Evolutionary conservation across 345 rosid species (phyloP).

Genomic region (Ailanthus altissimus): DNA sequence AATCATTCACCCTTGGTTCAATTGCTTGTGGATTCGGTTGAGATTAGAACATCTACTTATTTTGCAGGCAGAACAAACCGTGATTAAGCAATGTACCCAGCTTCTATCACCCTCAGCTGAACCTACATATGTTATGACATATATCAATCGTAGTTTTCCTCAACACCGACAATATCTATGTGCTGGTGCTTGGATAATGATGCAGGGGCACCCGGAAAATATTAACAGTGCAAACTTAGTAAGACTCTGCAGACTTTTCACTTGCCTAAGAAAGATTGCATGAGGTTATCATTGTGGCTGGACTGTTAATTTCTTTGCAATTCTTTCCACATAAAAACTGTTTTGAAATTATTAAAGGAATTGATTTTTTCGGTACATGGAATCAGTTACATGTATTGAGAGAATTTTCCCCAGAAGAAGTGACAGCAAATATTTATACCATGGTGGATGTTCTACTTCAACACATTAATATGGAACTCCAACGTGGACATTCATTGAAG

Average conservation of each 20-base stretch:
- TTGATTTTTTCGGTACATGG: conserved; percentile 26
- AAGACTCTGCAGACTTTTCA: conserved; percentile 15
- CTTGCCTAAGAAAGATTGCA: conserved; percentile 8
- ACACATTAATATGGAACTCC: conserved; percentile 72
- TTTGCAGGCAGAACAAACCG: conserved; percentile 82
- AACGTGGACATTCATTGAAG: conserved; percentile 73
- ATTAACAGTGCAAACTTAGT: conserved; percentile 90
- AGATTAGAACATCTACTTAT: conserved; percentile 14
- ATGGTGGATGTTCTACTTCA: conserved; percentile 98
- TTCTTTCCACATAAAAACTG: conserved; percentile 3
- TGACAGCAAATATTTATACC: conserved; percentile 87
- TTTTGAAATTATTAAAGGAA: conserved; percentile 21
- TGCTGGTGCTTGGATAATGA: conserved; percentile 96
- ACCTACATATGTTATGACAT: conserved; percentile 74
- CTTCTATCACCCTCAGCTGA: conserved; percentile 89
- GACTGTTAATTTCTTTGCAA: not conserved
- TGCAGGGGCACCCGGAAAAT: conserved; percentile 90
- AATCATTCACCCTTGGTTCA: not conserved
- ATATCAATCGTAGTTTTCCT: conserved; percentile 75
- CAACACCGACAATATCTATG: conserved; percentile 86
- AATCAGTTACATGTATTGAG: conserved; percentile 75
- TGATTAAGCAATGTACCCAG: conserved; percentile 85
- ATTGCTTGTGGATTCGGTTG: conserved; percentile 21
- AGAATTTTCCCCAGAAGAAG: conserved; percentile 96
- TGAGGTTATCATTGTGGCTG: conserved; percentile 3